These are phyloP conservation scores for Aspergillus aculeatus DNA, from an alignment of 2,329 filamentous ascomycete species.

Conservation along the genomic window DNA sequence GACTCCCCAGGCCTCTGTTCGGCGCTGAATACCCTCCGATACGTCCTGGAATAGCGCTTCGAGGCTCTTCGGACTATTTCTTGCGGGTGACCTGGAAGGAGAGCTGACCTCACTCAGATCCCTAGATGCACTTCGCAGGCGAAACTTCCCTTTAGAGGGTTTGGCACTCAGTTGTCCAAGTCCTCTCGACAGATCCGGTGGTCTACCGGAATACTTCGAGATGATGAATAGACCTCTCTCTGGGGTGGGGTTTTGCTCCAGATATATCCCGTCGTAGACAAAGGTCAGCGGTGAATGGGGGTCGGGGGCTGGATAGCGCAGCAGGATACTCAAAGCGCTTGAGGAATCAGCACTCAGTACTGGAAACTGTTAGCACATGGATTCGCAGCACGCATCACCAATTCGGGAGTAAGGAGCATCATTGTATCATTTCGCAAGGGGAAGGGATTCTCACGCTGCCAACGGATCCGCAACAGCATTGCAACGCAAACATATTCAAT, in stretches of 20 bases:
- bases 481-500: conserved; percentile 90
- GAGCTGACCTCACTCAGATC: conserved; percentile 31
- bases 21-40: conserved; percentile 48
- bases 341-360: conserved; percentile 88
- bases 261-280: conserved; percentile 73
- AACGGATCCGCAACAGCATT: conserved; percentile 89
- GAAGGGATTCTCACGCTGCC: conserved; percentile 66
- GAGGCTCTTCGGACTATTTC: conserved; percentile 42
- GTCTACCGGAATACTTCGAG: conserved; percentile 47
- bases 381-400: background rate
- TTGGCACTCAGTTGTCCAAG: conserved; percentile 22
- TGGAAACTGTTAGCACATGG: conserved; percentile 32
- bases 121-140: conserved; percentile 31
- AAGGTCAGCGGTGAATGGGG: conserved; percentile 72
- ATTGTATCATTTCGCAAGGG: conserved; percentile 13
- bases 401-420: background rate
- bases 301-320: conserved; percentile 74
- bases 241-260: conserved; percentile 45
- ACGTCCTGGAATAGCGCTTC: conserved; percentile 50
- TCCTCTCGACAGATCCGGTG: conserved; percentile 36
- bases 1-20: conserved; percentile 51
- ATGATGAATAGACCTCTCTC: conserved; percentile 47
- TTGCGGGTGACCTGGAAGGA: conserved; percentile 37
- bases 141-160: conserved; percentile 18
- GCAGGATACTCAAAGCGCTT: conserved; percentile 72